Conservation (phyloP, 257 asterid species). For the Solanum sejunctum region DNA sequence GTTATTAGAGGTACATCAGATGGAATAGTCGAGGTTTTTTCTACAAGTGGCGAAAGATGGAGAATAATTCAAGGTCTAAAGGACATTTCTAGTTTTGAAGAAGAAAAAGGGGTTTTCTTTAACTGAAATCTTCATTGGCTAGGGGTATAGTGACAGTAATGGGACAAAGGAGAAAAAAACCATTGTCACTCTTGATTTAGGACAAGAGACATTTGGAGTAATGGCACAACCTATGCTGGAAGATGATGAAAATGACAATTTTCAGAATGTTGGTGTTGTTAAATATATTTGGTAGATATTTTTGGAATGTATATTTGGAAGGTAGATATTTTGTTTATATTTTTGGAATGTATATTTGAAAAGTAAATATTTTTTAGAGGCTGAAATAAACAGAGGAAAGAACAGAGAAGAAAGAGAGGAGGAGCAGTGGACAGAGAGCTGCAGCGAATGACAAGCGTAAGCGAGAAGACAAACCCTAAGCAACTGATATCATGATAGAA, state of each 20-base stretch:
- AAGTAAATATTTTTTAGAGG: no score
- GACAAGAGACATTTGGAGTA: not conserved
- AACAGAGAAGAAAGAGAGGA: no score
- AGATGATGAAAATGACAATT: not conserved
- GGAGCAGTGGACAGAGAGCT: no score
- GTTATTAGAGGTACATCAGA: not conserved
- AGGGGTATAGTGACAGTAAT: not conserved
- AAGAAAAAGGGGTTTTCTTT: not conserved
- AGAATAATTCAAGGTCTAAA: not conserved
- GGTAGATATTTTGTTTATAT: no score
- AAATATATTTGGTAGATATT: no score
- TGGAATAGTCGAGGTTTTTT: not conserved
- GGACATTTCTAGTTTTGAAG: not conserved
- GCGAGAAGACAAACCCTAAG: no score
- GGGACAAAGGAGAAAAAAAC: not conserved
- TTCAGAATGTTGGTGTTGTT: not conserved
- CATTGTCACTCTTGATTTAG: not conserved
- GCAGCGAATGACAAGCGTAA: no score
- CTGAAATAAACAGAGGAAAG: no score
- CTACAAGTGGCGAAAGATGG: not conserved
- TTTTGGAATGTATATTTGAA: no score
- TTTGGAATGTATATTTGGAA: no score
- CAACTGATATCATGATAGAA: no score
- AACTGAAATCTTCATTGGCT: not conserved
- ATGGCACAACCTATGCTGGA: not conserved